These are phyloP conservation scores for Malus sieversii DNA, from an alignment of 306 rosid species.

Conservation along the genomic window DNA sequence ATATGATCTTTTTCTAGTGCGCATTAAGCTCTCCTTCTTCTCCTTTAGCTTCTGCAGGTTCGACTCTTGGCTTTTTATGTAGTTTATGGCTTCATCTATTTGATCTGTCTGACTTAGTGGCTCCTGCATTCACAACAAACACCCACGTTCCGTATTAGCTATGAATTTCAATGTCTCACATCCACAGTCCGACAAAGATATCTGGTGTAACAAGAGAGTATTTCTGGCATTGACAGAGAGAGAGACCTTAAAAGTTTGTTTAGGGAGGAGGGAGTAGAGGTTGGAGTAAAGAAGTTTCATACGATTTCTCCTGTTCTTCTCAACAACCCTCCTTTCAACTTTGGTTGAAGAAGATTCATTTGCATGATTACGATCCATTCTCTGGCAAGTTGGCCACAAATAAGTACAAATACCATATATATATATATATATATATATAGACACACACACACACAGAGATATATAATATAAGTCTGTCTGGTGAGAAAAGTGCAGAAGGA, in stretches of 20 bases:
- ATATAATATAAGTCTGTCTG: too few species aligned
- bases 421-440: too few species aligned
- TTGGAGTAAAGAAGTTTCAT: constrained; percentile 68
- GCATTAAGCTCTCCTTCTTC: constrained; percentile 36
- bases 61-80: constrained; percentile 51
- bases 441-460: too few species aligned
- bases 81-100: constrained; percentile 56
- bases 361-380: background rate
- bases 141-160: too few species aligned
- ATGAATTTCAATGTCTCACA: too few species aligned
- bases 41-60: constrained; percentile 38
- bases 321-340: constrained; percentile 60
- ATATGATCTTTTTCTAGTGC: constrained; percentile 23
- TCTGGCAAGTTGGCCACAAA: background rate
- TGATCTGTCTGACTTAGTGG: constrained; percentile 42
- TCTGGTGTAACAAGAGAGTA: too few species aligned
- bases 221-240: too few species aligned
- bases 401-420: background rate
- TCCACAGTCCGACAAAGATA: too few species aligned
- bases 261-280: constrained; percentile 68
- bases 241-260: background rate
- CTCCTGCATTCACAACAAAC: constrained; percentile 32
- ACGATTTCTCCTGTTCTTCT: constrained; percentile 77
- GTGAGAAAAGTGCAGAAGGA: too few species aligned
- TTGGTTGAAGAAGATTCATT: constrained; percentile 32